Percentiles rank a stretch among this genome's conserved stretches.
phyloP scores from a whole-genome alignment of 2,329 filamentous ascomycete genomes.

The Hymenoscyphus occultus region DNA sequence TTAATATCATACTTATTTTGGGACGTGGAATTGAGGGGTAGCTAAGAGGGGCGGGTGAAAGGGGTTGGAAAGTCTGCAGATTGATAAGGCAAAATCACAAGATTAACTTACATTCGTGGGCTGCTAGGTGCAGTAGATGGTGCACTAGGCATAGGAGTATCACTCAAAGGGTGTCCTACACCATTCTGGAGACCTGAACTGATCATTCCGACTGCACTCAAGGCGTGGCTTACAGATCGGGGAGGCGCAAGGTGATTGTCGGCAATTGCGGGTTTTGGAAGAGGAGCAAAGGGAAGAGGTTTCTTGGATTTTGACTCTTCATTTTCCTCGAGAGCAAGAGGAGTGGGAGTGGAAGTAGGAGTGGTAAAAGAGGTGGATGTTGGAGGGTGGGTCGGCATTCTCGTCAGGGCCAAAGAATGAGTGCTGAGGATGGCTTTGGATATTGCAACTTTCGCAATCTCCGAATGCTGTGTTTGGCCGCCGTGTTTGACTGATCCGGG shows the following conservation, averaged over 20 bases:
- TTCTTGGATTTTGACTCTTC: background rate
- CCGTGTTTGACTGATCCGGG: background rate
- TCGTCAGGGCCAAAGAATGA: constrained; percentile 5
- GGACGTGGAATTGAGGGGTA: background rate
- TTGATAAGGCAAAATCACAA: background rate
- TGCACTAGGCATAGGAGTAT: constrained; percentile 27
- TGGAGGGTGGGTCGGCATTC: constrained; percentile 7
- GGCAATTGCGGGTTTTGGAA: background rate
- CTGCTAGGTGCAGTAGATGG: constrained; percentile 34
- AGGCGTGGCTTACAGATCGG: constrained; percentile 14
- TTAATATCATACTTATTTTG: constrained; percentile 3
- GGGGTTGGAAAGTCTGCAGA: background rate
- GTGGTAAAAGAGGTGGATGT: background rate
- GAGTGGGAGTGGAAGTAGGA: constrained; percentile 2
- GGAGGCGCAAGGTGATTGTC: constrained; percentile 15
- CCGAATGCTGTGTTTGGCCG: constrained; percentile 9
- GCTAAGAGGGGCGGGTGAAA: background rate
- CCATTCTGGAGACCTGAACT: constrained; percentile 14
- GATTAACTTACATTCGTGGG: constrained; percentile 34
- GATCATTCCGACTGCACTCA: constrained; percentile 14
- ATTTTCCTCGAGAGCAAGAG: background rate
- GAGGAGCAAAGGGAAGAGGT: background rate
- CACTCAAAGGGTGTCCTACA: constrained; percentile 22
- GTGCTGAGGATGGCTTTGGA: constrained; percentile 4
- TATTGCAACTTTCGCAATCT: constrained; percentile 3